Base-by-base conservation (phyloP, 2,329 filamentous ascomycete species). In the Cyphellophora attinorum region DNA sequence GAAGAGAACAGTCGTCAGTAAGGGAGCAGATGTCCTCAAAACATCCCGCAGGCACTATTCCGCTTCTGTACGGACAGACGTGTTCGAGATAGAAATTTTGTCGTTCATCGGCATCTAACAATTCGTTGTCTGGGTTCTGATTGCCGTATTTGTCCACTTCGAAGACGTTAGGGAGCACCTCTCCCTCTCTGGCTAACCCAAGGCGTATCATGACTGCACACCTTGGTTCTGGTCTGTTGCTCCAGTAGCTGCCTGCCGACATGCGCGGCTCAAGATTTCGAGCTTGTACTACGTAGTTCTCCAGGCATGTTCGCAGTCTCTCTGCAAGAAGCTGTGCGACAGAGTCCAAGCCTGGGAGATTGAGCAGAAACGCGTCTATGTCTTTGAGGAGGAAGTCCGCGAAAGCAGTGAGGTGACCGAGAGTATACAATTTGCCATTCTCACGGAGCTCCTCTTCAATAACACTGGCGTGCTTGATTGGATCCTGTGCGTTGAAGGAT, bases 11-110 rank as follows among this genome's bases (percentile, higher is more conserved):
- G 33, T n/a, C 18, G n/a, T 29, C 5, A 16, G 10, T 14, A 6
- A 16, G 13, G 15, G 3, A 18, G 6, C 13, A 3, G 28, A 27
- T 23, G 23, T n/a, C n/a, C n/a, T n/a, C n/a, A n/a, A n/a, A n/a
- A n/a, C n/a, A n/a, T n/a, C n/a, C n/a, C 18, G 27, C 6, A 12
- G 10, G 18, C 39, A 39, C 33, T 17, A 42, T 39, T 4, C 40
- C 40, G 13, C 40, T 42, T 11, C 37, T 18, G 27, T 42, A 40
- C 6, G 35, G 40, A 25, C 40, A 42, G 14, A 42, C 40, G 32
- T 39, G 29, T 21, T 42, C 40, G 17, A 40, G 31, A 21, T 39
- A 42, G 16, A 31, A 42, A 13, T 35, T 23, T 11, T 31, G 29
- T 18, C 33, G 27, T 14, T 31, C 29, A n/a, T n/a, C n/a, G n/a